Evolutionary conservation across 2,329 filamentous ascomycete species (phyloP), one percentile per base, ranked within the genome.

Genomic region (Annulohypoxylon truncatum): DNA sequence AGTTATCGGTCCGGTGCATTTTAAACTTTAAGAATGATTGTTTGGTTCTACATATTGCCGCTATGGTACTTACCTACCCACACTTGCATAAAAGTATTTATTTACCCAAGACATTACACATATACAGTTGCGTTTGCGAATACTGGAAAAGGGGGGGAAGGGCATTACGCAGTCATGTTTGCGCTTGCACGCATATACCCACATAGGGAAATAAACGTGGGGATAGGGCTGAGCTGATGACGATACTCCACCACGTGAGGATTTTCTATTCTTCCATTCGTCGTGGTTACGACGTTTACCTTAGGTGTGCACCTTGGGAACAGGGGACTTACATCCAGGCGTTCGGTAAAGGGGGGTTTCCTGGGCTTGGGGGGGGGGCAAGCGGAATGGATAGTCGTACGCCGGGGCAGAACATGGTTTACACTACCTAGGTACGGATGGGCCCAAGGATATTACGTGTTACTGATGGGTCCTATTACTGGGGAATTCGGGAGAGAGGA

Each of bases 341-440:
- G 61, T 64, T 64, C 18, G 61, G 40, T 15, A 35, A 13, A 31
- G 54, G 42, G 13, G 28, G 15, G 12, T n/a, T 24, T 12, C 33
- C 13, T 29, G 40, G 28, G 15, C 20, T n/a, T 22, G 22, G 20
- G 24, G 26, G 20, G 24, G 26, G 35, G 50, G 22, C 52, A 31
- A 15, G 33, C 18, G 38, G 18, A 40, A 40, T n/a, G 44, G 22
- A 47, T 47, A 46, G 20, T 47, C 52, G 13, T 35, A 54, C 52
- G 35, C 26, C 42, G 51, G 31, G 58, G 20, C n/a, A 24, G 15
- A 35, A 26, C 38, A 53, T 20, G 53, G 47, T 24, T 48, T 52
- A 58, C 48, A 58, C 54, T 56, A 58, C n/a, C n/a, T n/a, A n/a
- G n/a, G n/a, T n/a, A n/a, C 54, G 48, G 42, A 35, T 26, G 18